Conservation (phyloP, 169 alveolate genomes). For the Plasmodium knowlesi region DNA sequence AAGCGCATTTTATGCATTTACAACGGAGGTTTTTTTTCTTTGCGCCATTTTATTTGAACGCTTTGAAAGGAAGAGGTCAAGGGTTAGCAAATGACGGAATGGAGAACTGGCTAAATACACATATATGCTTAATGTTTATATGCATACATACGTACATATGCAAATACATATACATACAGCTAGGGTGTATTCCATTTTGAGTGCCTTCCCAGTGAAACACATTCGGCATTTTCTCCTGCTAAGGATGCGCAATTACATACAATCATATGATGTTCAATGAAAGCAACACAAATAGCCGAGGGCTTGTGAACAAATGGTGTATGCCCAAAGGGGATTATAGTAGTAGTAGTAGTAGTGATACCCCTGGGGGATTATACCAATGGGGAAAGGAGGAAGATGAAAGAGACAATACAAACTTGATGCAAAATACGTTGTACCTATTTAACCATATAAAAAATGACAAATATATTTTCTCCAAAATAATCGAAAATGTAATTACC, state of each 20-base stretch:
- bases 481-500: slow-evolving; percentile 37
- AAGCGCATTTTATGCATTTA: not conserved
- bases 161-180: not conserved
- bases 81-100: not conserved
- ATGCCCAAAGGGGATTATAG: not conserved
- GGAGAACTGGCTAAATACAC: not conserved
- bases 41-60: not conserved
- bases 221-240: not conserved
- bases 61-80: not conserved
- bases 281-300: not conserved
- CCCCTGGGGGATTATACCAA: slow-evolving; percentile 7
- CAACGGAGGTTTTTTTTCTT: not conserved
- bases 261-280: slow-evolving; percentile 12
- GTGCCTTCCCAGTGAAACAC: not conserved
- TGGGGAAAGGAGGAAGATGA: not conserved
- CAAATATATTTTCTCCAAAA: slow-evolving; percentile 9
- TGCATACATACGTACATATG: not conserved
- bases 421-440: not conserved
- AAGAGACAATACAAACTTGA: not conserved
- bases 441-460: slow-evolving; percentile 24
- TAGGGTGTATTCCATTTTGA: not conserved
- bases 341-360: not conserved
- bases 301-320: not conserved
- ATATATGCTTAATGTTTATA: no score
- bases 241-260: not conserved